Conservation (phyloP, 1,284 basidiomycete species). For the Peniophora sp. region DNA sequence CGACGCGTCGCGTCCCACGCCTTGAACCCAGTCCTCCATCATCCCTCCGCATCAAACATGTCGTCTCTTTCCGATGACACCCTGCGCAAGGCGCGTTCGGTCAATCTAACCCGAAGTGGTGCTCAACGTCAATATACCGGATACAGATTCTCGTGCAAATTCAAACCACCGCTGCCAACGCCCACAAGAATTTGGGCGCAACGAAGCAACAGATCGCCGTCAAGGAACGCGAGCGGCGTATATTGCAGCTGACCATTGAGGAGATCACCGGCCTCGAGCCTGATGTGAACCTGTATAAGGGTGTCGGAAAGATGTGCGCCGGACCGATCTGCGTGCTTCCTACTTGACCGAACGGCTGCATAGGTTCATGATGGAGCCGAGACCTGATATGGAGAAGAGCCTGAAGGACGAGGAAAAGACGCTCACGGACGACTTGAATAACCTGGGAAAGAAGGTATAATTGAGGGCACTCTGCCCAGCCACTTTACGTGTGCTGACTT, state of each 20-base stretch:
- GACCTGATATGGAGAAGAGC: conserved; percentile 68
- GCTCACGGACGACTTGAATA: conserved; percentile 72
- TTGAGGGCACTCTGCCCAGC: conserved; percentile 4
- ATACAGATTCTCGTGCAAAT: conserved; percentile 83
- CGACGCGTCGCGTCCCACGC: neutral
- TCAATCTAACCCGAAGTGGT: conserved; percentile 1
- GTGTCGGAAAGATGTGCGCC: conserved; percentile 85
- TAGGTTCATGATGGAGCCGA: conserved; percentile 88
- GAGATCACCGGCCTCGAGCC: conserved; percentile 61
- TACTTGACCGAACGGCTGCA: conserved; percentile 1
- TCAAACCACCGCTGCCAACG: conserved; percentile 76
- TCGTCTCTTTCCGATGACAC: conserved; percentile 80
- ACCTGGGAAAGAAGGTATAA: conserved; percentile 76
- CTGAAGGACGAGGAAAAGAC: conserved; percentile 73
- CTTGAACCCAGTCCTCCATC: neutral
- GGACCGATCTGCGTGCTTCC: neutral
- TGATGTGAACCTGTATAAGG: conserved; percentile 78
- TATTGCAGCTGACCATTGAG: conserved; percentile 79
- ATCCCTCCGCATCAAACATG: conserved; percentile 34
- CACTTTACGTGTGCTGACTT: conserved; percentile 1
- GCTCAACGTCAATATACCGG: neutral
- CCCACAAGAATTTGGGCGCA: conserved; percentile 67
- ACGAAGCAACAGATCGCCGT: conserved; percentile 65
- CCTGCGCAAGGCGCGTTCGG: conserved; percentile 59
- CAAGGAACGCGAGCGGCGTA: conserved; percentile 82